Percentiles rank a stretch among this genome's conserved stretches.
Evolutionary conservation across 441 rosid genomes (phyloP).

Genomic region (Syzygium syzygioides): DNA sequence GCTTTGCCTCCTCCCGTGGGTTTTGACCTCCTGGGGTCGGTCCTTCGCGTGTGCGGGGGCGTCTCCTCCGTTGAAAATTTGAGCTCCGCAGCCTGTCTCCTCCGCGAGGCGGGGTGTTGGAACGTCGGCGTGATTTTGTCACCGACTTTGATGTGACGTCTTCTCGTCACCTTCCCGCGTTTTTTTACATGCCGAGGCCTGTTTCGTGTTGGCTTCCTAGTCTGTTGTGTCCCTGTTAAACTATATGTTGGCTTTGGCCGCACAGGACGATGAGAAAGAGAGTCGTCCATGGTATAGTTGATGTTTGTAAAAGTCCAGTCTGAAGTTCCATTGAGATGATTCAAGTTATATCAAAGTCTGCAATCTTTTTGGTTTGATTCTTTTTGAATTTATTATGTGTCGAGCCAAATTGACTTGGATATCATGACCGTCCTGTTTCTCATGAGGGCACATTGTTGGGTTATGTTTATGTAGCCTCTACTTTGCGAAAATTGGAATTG

Average conservation of each 20-base stretch:
- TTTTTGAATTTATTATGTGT: background rate
- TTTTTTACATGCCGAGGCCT: background rate
- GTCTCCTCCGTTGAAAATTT: background rate
- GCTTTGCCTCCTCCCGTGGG: background rate
- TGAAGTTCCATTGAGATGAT: background rate
- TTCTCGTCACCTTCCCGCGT: background rate
- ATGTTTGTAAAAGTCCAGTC: background rate
- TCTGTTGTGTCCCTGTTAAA: background rate
- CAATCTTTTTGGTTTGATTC: background rate
- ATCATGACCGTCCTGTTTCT: background rate
- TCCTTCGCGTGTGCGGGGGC: background rate
- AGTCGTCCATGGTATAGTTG: background rate
- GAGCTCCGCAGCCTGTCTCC: background rate
- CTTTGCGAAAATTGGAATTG: constrained; percentile 72
- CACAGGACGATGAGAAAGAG: background rate
- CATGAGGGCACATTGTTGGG: constrained; percentile 12
- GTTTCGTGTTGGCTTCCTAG: background rate
- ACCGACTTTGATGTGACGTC: background rate
- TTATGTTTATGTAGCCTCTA: constrained; percentile 56
- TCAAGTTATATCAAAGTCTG: background rate
- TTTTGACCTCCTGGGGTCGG: background rate
- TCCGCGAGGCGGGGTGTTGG: background rate
- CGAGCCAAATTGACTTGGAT: background rate
- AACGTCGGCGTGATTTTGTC: background rate
- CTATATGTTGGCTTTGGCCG: background rate